Evolutionary conservation across 768 basidiomycete species (phyloP).

Genomic region (Tricholoma sp.): DNA sequence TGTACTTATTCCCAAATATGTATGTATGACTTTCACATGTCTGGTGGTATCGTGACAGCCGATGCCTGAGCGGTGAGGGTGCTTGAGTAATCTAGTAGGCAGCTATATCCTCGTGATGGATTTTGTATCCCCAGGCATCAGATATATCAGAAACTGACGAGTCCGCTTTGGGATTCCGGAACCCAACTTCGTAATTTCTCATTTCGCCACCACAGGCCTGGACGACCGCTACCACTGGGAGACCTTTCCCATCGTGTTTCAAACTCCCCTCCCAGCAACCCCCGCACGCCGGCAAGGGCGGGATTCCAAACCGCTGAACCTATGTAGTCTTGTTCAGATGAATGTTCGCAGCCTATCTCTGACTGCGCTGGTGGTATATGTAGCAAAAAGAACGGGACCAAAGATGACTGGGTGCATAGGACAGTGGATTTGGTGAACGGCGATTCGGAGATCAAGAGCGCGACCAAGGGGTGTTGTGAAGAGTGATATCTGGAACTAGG

Average conservation of each 20-base stretch:
- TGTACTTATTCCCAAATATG: neutral
- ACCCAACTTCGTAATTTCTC: slow-evolving; percentile 32
- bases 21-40: neutral
- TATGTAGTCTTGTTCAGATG: slow-evolving; percentile 20
- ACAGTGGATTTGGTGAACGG: slow-evolving; percentile 70
- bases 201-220: slow-evolving; percentile 40
- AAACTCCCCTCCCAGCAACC: slow-evolving; percentile 54
- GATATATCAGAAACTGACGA: neutral
- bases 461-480: slow-evolving; percentile 43
- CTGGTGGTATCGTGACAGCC: too few relatives aligned
- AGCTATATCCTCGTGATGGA: neutral
- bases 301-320: slow-evolving; percentile 66
- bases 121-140: neutral
- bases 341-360: slow-evolving; percentile 1
- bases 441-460: slow-evolving; percentile 76
- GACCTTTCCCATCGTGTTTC: slow-evolving; percentile 66
- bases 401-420: slow-evolving; percentile 66
- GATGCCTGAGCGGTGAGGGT: too few relatives aligned
- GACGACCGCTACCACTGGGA: slow-evolving; percentile 27
- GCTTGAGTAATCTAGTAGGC: too few relatives aligned
- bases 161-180: slow-evolving; percentile 29
- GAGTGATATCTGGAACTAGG: neutral
- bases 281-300: slow-evolving; percentile 49
- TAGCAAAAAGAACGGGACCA: slow-evolving; percentile 74
- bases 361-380: slow-evolving; percentile 53